Evolutionary conservation across 306 rosid genomes (phyloP).

Genomic region (Medicago ruthenica): DNA sequence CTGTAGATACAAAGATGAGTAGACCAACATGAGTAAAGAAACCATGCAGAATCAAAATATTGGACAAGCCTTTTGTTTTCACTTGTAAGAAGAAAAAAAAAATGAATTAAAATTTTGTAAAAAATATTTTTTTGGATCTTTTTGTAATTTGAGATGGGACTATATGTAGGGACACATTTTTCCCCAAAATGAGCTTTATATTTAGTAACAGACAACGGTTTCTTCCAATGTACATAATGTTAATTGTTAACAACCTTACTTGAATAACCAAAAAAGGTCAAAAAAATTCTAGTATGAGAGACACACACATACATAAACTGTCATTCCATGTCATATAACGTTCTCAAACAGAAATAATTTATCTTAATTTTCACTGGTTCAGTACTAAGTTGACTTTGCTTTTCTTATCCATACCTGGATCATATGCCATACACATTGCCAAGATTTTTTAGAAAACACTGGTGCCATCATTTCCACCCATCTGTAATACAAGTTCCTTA

Average conservation of each 20-base stretch:
- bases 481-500: constrained; percentile 53
- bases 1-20: constrained; percentile 53
- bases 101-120: background rate
- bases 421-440: constrained; percentile 93
- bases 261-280: background rate
- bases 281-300: background rate
- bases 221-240: constrained; percentile 10
- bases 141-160: too few relatives aligned
- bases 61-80: background rate
- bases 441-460: constrained; percentile 78
- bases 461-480: constrained; percentile 99
- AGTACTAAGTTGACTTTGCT: constrained; percentile 25
- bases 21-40: constrained; percentile 36
- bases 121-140: background rate
- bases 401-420: constrained; percentile 68
- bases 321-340: constrained; percentile 9
- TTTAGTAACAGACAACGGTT: background rate
- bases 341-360: constrained; percentile 24
- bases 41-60: constrained; percentile 15
- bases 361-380: constrained; percentile 25
- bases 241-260: constrained; percentile 1
- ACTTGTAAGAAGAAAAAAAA: background rate
- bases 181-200: too few relatives aligned
- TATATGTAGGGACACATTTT: too few relatives aligned
- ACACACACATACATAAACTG: background rate